Base-by-base conservation (phyloP, 2,329 filamentous ascomycete genomes). In the Penicillium freii region DNA sequence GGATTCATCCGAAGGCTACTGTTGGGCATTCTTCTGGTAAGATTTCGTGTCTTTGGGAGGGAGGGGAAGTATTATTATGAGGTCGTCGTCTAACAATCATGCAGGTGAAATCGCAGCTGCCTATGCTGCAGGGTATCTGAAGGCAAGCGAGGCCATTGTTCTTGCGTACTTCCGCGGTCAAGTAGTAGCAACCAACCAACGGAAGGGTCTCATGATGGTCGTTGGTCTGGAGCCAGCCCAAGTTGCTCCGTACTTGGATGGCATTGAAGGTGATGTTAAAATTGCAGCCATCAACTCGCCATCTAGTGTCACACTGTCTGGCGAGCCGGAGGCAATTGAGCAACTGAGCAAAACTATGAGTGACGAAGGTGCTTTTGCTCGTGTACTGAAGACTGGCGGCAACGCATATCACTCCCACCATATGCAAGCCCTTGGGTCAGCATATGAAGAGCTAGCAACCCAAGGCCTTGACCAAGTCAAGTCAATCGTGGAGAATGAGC, bases 121-220 rank as follows among this genome's bases (percentile, higher is more conserved):
- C 10, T 73, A 70, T 56, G 63, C 62, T 17, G 58, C 62, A 3
- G 65, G 65, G 0, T 27, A 40, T 13, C 13, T 62, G 11, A 55
- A 43, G 36, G 39, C 31, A 25, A 33, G 55, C n/a, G 44, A 58
- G 21, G 61, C 61, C 6, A 56, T 51, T 36, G 56, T 36, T 10
- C 54, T 64, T 10, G 64, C 69, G 11, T 71, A 66, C 44, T 63
- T 58, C 38, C 64, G 70, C 10, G 70, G 70, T 9, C 34, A 56
- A n/a, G 39, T 59, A 34, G 47, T 55, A 19, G 21, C 31, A n/a
- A 21, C 44, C 43, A 46, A 50, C n/a, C 17, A 43, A 27, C 29
- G 31, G 33, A 45, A 50, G 29, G 72, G 72, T 6, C 51, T 62
- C 9, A 75, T 75, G 73, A 54, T 71, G 45, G 66, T 72, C 1